phyloP scores from a whole-genome alignment of 805 yeast species.

The Pichia cephalocereana region DNA sequence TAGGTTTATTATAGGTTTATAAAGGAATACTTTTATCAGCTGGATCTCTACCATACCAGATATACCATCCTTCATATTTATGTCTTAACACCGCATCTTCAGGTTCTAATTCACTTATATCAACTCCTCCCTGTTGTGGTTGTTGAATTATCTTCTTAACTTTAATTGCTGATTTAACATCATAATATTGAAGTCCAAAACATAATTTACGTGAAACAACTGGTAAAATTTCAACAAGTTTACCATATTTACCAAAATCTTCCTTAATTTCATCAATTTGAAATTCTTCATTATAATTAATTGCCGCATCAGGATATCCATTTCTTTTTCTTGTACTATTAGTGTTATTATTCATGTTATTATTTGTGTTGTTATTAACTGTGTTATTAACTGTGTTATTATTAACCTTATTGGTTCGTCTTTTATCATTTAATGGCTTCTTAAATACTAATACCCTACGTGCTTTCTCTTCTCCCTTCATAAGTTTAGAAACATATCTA shows the following conservation, averaged over 20 bases:
- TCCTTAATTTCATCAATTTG: conserved; percentile 33
- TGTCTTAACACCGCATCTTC: background rate
- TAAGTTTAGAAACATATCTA: conserved; percentile 6
- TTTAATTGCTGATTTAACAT: conserved; percentile 48
- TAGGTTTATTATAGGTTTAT: no score
- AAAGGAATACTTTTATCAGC: conserved; percentile 42
- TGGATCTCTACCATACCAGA: conserved; percentile 60
- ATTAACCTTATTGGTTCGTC: background rate
- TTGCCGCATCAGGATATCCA: conserved; percentile 34
- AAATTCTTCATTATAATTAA: conserved; percentile 35
- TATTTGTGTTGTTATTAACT: no score
- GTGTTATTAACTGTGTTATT: background rate
- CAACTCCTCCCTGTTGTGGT: background rate
- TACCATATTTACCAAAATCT: conserved; percentile 52
- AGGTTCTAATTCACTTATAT: background rate
- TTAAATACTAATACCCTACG: conserved; percentile 49
- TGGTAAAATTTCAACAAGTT: conserved; percentile 52
- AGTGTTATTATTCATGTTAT: background rate
- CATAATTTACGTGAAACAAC: conserved; percentile 59
- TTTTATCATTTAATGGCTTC: conserved; percentile 22
- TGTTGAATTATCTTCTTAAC: conserved; percentile 41
- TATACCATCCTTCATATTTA: conserved; percentile 51
- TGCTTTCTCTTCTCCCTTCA: conserved; percentile 34
- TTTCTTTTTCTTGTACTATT: no score
- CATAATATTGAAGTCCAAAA: conserved; percentile 50